phyloP scores from a whole-genome alignment of 2,329 filamentous ascomycete genomes.

The Xylaria sp. region DNA sequence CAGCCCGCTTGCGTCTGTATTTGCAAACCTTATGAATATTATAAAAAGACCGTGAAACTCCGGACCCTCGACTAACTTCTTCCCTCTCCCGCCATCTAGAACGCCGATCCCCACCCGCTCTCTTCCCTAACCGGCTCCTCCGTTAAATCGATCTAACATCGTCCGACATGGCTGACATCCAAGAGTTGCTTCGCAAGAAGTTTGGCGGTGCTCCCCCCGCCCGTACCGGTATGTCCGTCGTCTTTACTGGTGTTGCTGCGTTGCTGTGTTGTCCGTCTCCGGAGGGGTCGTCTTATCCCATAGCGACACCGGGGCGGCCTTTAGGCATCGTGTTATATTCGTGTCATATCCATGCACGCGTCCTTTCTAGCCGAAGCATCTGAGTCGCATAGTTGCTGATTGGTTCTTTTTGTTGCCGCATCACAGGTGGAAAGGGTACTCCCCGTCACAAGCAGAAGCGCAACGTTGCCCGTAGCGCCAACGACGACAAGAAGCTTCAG shows the following conservation, averaged over 20 bases:
- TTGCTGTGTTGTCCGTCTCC: not conserved
- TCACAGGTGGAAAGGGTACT: conserved; percentile 81
- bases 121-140: conserved; percentile 4
- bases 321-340: not conserved
- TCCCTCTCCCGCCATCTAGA: conserved; percentile 18
- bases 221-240: conserved; percentile 31
- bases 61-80: conserved; percentile 1
- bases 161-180: conserved; percentile 36
- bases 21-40: too few species aligned
- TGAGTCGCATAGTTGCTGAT: conserved; percentile 11
- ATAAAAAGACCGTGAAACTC: not conserved
- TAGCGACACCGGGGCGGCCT: conserved; percentile 11
- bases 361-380: not conserved
- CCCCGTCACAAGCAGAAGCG: conserved; percentile 98
- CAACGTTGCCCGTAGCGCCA: conserved; percentile 83
- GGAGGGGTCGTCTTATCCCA: not conserved
- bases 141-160: conserved; percentile 9
- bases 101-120: conserved; percentile 12
- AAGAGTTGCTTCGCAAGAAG: conserved; percentile 39
- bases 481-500: conserved; percentile 99
- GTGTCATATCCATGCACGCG: not conserved
- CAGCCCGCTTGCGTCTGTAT: too few species aligned
- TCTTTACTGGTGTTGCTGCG: too few species aligned
- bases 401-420: not conserved
- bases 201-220: conserved; percentile 32